Evolutionary conservation across 352 stramenopile species (phyloP).

Genomic region (Phytophthora cryptogea): DNA sequence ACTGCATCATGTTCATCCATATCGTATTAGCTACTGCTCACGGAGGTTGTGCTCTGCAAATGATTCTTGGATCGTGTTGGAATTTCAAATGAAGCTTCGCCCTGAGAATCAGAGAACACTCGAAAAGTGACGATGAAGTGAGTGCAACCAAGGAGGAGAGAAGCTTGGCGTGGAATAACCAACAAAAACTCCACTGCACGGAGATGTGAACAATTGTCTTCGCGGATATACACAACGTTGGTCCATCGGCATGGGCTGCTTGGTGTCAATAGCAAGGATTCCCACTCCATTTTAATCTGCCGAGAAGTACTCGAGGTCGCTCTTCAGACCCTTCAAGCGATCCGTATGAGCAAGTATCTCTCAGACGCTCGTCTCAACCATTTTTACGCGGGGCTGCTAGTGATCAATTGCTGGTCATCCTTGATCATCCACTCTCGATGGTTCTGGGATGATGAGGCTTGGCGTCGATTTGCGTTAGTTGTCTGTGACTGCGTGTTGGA

Average conservation of each 20-base stretch:
- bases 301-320: slow-evolving; percentile 27
- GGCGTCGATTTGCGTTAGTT: slow-evolving; percentile 16
- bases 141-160: too few relatives aligned
- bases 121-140: too few relatives aligned
- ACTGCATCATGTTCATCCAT: slow-evolving; percentile 23
- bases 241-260: slow-evolving; percentile 9
- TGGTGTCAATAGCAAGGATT: slow-evolving; percentile 25
- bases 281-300: slow-evolving; percentile 16
- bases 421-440: slow-evolving; percentile 20
- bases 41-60: slow-evolving; percentile 13
- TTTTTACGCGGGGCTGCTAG: slow-evolving; percentile 31
- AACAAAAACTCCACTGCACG: not conserved
- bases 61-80: slow-evolving; percentile 8
- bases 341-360: slow-evolving; percentile 30
- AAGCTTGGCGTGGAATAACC: not conserved
- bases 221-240: not conserved
- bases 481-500: slow-evolving; percentile 30
- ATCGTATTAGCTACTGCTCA: slow-evolving; percentile 26
- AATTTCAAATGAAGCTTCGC: not conserved
- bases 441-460: slow-evolving; percentile 16
- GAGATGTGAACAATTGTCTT: not conserved
- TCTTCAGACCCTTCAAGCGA: slow-evolving; percentile 25
- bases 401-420: slow-evolving; percentile 31
- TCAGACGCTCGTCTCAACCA: slow-evolving; percentile 28
- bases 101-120: too few relatives aligned